Percentiles rank a stretch among this genome's conserved stretches.
These are phyloP conservation scores for Drosera spatulata DNA, from an alignment of 179 eudicot genomes.

Conservation along the genomic window DNA sequence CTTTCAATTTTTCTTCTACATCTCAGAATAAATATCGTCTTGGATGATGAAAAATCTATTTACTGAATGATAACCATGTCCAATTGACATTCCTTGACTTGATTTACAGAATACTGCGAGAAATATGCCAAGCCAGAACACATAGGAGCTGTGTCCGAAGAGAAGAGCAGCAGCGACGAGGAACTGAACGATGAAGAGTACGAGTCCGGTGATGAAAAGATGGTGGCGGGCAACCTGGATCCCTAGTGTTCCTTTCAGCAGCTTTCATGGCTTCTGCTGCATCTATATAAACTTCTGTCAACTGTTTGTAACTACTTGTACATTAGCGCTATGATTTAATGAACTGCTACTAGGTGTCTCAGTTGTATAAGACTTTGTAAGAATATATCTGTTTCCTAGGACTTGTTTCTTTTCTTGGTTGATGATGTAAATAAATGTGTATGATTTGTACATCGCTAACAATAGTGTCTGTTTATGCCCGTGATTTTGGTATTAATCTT, in stretches of 20 bases:
- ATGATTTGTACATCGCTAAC: background rate
- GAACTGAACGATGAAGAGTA: conserved; percentile 72
- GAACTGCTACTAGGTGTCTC: too few species aligned
- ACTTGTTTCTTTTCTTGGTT: background rate
- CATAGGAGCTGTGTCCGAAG: conserved; percentile 56
- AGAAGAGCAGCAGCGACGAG: conserved; percentile 57
- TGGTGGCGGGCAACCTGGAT: conserved; percentile 59
- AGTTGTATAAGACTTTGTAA: too few species aligned
- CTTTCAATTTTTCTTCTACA: too few species aligned
- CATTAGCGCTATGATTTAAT: too few species aligned
- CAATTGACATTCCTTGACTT: background rate
- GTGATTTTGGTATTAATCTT: too few species aligned
- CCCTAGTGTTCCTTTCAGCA: conserved; percentile 21
- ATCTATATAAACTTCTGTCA: background rate
- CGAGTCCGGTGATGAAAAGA: conserved; percentile 69
- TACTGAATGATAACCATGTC: background rate
- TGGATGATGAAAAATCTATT: too few species aligned
- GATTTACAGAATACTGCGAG: conserved; percentile 64
- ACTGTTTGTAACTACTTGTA: conserved; percentile 8
- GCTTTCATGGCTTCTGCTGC: background rate
- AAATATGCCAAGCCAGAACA: conserved; percentile 91
- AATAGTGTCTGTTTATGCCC: background rate
- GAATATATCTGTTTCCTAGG: too few species aligned
- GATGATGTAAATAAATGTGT: background rate
- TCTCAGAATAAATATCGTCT: too few species aligned